phyloP scores from a whole-genome alignment of 208 protist species.

The Acanthamoeba culbertsoni region DNA sequence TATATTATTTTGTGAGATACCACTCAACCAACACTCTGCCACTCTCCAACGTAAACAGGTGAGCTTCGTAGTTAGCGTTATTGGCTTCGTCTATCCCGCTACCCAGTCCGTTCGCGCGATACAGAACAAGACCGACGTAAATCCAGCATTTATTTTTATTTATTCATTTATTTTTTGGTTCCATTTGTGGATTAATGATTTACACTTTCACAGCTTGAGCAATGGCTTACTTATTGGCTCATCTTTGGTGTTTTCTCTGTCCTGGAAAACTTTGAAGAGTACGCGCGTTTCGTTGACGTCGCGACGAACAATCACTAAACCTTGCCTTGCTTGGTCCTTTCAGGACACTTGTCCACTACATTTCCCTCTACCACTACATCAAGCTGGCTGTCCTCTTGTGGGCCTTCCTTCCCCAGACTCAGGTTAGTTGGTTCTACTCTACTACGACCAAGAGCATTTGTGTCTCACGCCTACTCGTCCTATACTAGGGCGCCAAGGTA shows the following conservation, averaged over 20 bases:
- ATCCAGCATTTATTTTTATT: not conserved
- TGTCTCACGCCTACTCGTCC: not conserved
- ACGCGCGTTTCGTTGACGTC: not conserved
- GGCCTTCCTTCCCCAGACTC: constrained; percentile 2
- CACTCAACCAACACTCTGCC: no score
- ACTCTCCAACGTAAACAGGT: not conserved
- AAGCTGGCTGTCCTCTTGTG: not conserved
- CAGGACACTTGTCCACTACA: not conserved
- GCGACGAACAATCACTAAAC: not conserved
- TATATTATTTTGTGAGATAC: no score
- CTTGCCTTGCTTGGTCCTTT: not conserved
- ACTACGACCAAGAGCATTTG: not conserved
- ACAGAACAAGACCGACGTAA: not conserved
- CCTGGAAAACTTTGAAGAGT: not conserved
- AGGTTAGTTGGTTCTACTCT: not conserved
- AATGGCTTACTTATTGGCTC: constrained; percentile 31
- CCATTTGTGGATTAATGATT: not conserved
- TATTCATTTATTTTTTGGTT: not conserved
- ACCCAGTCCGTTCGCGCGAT: not conserved
- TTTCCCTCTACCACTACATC: constrained; percentile 27
- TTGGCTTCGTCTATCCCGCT: not conserved
- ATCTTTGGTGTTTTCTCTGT: not conserved
- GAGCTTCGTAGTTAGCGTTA: not conserved
- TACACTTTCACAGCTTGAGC: not conserved
- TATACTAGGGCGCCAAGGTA: not conserved